Conservation (phyloP, 495 filamentous ascomycete genomes). For the Hapsidospora chrysogenum region DNA sequence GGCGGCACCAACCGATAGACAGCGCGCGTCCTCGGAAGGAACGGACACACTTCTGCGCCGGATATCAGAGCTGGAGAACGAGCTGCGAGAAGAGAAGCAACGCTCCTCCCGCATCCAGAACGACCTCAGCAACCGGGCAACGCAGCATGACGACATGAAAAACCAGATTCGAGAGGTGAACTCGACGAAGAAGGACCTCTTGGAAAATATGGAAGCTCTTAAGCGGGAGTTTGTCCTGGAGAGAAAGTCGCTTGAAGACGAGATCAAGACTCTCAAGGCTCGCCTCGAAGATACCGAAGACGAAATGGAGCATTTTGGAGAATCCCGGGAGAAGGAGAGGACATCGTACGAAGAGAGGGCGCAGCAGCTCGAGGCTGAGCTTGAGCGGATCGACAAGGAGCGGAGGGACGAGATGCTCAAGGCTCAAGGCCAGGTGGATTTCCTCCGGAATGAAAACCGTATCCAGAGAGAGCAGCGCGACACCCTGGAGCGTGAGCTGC, state of each 20-base stretch:
- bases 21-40: constrained; percentile 7
- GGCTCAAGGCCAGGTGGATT: constrained; percentile 33
- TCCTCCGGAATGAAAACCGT: constrained; percentile 36
- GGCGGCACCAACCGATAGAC: constrained; percentile 7
- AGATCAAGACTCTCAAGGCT: constrained; percentile 55
- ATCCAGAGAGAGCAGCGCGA: constrained; percentile 36
- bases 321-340: constrained; percentile 64
- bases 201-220: constrained; percentile 85
- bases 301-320: constrained; percentile 71
- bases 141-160: constrained; percentile 48
- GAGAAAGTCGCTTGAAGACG: constrained; percentile 59
- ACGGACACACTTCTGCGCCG: constrained; percentile 28
- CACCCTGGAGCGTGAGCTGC: constrained; percentile 34
- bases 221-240: constrained; percentile 79
- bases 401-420: constrained; percentile 39
- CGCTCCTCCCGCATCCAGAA: constrained; percentile 36
- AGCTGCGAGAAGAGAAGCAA: constrained; percentile 44
- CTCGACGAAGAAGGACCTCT: constrained; percentile 83
- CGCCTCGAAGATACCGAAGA: constrained; percentile 79
- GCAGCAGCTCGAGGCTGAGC: constrained; percentile 49
- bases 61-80: constrained; percentile 65
- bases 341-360: constrained; percentile 49
- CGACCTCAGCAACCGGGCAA: constrained; percentile 37
- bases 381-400: constrained; percentile 41
- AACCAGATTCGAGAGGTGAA: constrained; percentile 64